Evolutionary conservation across 352 stramenopile genomes (phyloP).

Genomic region (Phytophthora fragariae): DNA sequence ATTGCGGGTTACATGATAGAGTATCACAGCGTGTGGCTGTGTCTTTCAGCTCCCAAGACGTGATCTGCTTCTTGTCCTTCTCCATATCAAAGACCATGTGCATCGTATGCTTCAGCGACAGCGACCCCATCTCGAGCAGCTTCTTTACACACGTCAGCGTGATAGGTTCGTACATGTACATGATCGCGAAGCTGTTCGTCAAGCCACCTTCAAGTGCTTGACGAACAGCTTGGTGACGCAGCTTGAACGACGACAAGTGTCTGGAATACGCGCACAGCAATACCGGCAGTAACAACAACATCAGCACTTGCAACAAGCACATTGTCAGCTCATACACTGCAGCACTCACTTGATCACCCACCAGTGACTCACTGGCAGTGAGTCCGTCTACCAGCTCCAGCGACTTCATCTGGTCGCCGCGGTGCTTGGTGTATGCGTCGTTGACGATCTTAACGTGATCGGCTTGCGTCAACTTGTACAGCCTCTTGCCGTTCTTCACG

Average conservation of each 20-base stretch:
- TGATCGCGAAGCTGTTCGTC: conserved; percentile 79
- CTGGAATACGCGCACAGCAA: no score
- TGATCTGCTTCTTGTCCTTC: conserved; percentile 89
- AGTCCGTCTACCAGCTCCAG: conserved; percentile 82
- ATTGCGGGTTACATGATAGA: no score
- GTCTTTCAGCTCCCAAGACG: conserved; percentile 86
- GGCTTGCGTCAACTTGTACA: no score
- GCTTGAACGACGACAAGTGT: no score
- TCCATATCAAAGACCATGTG: conserved; percentile 88
- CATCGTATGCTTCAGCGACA: conserved; percentile 83
- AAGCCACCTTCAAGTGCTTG: no score
- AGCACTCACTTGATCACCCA: not conserved
- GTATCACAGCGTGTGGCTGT: conserved; percentile 46
- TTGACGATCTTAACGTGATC: no score
- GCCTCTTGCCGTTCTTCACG: no score
- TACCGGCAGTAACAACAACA: not conserved
- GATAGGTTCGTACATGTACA: conserved; percentile 66
- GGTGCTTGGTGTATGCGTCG: conserved; percentile 6
- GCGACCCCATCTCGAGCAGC: conserved; percentile 74
- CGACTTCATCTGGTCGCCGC: conserved; percentile 78
- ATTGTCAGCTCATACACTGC: no score
- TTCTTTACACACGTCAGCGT: conserved; percentile 82
- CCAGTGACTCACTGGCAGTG: conserved; percentile 51
- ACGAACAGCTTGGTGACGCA: no score
- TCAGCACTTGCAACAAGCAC: not conserved